Evolutionary conservation across 192 early-diverging fungal genomes (phyloP), one percentile per base, ranked within the genome.

Genomic region (Backusella morwellensis): DNA sequence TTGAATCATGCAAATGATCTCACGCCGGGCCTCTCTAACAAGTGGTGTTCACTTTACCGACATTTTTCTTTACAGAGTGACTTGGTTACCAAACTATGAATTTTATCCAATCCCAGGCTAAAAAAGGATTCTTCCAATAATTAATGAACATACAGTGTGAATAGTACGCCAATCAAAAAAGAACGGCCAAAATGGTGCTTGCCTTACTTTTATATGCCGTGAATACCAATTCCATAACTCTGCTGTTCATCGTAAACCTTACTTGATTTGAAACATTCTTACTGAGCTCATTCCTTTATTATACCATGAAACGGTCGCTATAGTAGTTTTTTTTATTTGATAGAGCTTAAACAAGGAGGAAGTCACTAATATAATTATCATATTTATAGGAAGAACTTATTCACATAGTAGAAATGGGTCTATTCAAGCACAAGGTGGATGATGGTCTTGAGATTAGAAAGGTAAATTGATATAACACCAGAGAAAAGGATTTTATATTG

Each of bases 371-470:
- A 32, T 3, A 32, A 32, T 32, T 29, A 66, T 67, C 70, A 14
- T 40, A 0, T 9, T 19, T 23, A 38, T 81, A 96, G 83, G 87
- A 90, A 47, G 88, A 91, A 35, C 85, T 99, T 54, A 94, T 99
- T 74, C 93, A 91, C 42, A 89, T 88, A 70, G 94, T 99, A 38
- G 92, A 92, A 72, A 98, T 98, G 98, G 97, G 98, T 9, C 97
- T 95, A 19, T 97, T 97, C 86, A 97, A 95, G 86, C 95, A 96
- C 85, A 87, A 89, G 73, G 92, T 99, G 1, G 97, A 99, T 83
- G 95, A 96, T 75, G 97, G 97, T 71, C 85, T 99, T 21, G 97
- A 99, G 26, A 88, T 94, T 26, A 85, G 97, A 84, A 95, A 90
- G 76, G 85, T 83, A 80, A 34, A 29, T 68, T 63, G 73, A 8